phyloP scores from a whole-genome alignment of 192 early-diverging fungal genomes.

The Backusella tuberculispora region DNA sequence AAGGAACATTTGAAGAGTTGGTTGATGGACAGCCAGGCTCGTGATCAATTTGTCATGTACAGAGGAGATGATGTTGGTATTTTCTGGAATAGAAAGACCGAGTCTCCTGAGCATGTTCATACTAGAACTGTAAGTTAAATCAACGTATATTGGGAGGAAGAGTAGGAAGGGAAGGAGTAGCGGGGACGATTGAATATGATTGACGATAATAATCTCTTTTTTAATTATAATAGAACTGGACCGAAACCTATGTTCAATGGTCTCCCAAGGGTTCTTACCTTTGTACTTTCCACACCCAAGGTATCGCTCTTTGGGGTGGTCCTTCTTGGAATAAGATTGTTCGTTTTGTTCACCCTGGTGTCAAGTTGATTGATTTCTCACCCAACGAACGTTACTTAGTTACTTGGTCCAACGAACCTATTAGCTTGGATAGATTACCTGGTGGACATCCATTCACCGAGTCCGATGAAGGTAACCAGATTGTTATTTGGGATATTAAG shows the following conservation, averaged over 20 bases:
- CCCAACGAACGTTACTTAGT: constrained; percentile 93
- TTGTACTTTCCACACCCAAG: constrained; percentile 90
- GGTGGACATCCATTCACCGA: constrained; percentile 74
- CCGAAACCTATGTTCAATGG: constrained; percentile 92
- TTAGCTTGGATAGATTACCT: constrained; percentile 56
- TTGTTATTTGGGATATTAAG: constrained; percentile 89
- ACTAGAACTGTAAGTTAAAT: constrained; percentile 49
- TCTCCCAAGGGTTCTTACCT: constrained; percentile 95
- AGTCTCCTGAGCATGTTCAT: constrained; percentile 78
- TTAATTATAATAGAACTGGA: constrained; percentile 74
- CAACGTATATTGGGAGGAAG: not conserved
- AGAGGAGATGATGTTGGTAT: constrained; percentile 82
- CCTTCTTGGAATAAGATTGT: constrained; percentile 87
- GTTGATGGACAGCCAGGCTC: constrained; percentile 81
- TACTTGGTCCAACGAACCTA: constrained; percentile 87
- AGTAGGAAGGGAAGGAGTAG: not conserved
- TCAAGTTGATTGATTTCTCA: constrained; percentile 89
- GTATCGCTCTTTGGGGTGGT: constrained; percentile 96
- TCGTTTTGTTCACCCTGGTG: constrained; percentile 89
- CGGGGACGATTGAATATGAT: not conserved
- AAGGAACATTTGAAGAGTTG: constrained; percentile 91
- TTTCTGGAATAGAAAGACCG: constrained; percentile 89
- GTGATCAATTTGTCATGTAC: constrained; percentile 93
- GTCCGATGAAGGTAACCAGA: constrained; percentile 74
- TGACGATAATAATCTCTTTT: not conserved